Evolutionary conservation across 352 stramenopile genomes (phyloP), one percentile per base, ranked within the genome.

Genomic region (Phytophthora pisi): DNA sequence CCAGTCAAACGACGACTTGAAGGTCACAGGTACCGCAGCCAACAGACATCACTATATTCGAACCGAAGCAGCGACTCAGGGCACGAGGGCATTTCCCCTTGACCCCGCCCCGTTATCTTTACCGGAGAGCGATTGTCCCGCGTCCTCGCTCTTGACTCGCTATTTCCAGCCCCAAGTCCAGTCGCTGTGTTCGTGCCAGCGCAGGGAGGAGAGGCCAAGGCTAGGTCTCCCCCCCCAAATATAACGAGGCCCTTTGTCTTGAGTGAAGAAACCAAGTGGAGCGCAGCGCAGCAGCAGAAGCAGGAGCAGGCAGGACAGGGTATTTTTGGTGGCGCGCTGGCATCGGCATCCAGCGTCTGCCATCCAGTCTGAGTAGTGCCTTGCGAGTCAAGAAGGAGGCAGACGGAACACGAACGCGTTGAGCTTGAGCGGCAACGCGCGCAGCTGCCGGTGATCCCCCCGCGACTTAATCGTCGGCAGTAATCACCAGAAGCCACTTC

Each of bases 111-210:
- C 23, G 26, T 45, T 68, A 64, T 68, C 61, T 64, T 61, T 61
- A 20, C 3, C 18, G 28, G 20, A 13, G 16, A 28, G 38, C 42
- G 20, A 26, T 46, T 46, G 40, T 46, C 40, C 20, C 49, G 28
- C 49, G 56, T 68, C 45, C 49, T 63, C 36, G 18, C 36, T 11
- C 26, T 34, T 59, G 16, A 47, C 54, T 54, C 18, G 51, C 58
- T 72, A 72, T 72, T 68, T 72, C 31, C n/a, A 50, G 36, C 43
- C 24, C 20, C 49, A 11, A 50, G 43, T 34, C 16, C 30, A 36
- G 34, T 40, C 10, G 15, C 11, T 30, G 36, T 24, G 47, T 55
- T 64, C 43, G 51, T 62, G 36, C 38, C 23, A 36, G 45, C n/a
- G 36, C 11, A 43, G 10, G 40, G 40, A 20, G 40, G 40, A 16